Evolutionary conservation across 2,329 filamentous ascomycete genomes (phyloP).

Genomic region (Paracoccidioides brasiliensis): DNA sequence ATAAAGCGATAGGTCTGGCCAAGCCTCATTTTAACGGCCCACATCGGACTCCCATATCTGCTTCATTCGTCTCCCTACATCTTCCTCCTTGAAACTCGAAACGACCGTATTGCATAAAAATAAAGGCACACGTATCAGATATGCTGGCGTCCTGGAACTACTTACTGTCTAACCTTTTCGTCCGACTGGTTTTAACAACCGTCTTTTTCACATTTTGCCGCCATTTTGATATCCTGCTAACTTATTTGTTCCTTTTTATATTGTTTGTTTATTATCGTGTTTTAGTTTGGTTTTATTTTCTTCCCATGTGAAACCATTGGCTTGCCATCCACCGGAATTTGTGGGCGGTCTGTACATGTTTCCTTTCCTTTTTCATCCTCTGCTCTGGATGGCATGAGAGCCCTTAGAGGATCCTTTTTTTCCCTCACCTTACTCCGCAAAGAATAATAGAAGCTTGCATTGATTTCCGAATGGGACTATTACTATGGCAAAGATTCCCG

Average conservation of each 20-base stretch:
- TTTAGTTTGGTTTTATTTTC: neutral
- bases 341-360: too few relatives aligned
- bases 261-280: neutral
- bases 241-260: neutral
- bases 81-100: neutral
- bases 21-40: neutral
- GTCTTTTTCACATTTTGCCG: neutral
- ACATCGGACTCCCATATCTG: neutral
- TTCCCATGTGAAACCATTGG: neutral
- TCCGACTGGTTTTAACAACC: neutral
- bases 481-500: too few relatives aligned
- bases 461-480: too few relatives aligned
- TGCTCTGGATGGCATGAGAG: too few relatives aligned
- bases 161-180: neutral
- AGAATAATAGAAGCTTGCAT: too few relatives aligned
- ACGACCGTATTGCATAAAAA: neutral
- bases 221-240: neutral
- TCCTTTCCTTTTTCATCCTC: too few relatives aligned
- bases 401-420: too few relatives aligned
- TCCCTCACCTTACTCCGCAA: too few relatives aligned
- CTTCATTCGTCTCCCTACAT: neutral
- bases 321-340: neutral
- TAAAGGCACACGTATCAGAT: neutral
- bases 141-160: slow-evolving; percentile 1
- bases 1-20: neutral